Evolutionary conservation across 2,329 filamentous ascomycete species (phyloP).

Genomic region (Curvularia hawaiiensis): DNA sequence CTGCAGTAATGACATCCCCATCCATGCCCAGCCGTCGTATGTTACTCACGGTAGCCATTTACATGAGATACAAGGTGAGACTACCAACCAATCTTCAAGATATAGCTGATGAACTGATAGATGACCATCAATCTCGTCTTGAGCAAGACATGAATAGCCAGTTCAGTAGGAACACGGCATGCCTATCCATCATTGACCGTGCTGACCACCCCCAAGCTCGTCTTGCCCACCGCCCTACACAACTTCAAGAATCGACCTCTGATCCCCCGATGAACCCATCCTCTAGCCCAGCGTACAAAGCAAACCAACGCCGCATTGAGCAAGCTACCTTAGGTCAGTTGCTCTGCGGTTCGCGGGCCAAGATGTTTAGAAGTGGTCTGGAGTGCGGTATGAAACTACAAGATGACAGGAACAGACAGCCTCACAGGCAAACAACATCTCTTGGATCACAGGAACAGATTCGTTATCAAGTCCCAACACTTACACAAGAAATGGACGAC

Average conservation of each 20-base stretch:
- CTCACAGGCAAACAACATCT: not conserved
- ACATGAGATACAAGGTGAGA: not conserved
- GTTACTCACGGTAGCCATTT: not conserved
- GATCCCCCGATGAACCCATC: conserved; percentile 33
- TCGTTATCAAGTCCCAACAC: not conserved
- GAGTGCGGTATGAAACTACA: not conserved
- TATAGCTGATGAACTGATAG: conserved; percentile 2
- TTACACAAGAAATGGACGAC: not conserved
- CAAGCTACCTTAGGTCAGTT: not conserved
- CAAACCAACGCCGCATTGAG: conserved; percentile 38
- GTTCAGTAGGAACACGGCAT: conserved; percentile 11
- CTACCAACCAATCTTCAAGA: not conserved
- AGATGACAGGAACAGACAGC: not conserved
- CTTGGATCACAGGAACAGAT: not conserved
- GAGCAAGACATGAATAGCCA: conserved; percentile 7
- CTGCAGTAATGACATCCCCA: conserved; percentile 7
- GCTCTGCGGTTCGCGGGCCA: not conserved
- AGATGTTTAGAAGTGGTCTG: not conserved
- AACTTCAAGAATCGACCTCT: conserved; percentile 37
- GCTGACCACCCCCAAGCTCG: conserved; percentile 19
- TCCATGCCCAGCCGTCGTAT: conserved; percentile 12
- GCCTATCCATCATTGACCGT: not conserved
- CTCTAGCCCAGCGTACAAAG: conserved; percentile 50
- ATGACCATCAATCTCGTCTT: conserved; percentile 8
- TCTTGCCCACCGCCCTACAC: conserved; percentile 30